Evolutionary conservation across 768 basidiomycete species (phyloP), one percentile per base, ranked within the genome.

Genomic region (Xerocomellus dryophilus): DNA sequence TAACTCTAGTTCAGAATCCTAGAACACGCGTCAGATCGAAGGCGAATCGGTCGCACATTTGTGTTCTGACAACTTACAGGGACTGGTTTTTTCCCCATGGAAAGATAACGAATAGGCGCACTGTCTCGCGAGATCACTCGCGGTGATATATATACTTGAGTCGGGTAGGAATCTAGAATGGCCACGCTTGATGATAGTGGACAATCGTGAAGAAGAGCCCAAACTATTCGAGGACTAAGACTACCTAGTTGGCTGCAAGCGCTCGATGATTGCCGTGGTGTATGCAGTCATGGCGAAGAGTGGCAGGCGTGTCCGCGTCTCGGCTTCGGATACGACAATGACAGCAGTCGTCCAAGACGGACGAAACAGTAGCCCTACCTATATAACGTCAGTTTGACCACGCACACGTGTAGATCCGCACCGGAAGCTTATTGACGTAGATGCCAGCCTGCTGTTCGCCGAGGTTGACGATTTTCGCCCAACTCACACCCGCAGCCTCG

Each of bases 71-170:
- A 1, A 47, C 61, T 59, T 17, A 65, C 57, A 23, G 48, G 47
- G 29, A 55, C 47, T 25, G 49, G 32, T 17, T 42, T 51, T 9
- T 48, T 25, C 20, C 55, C 52, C 4, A 72, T 71, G 5, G 75
- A 69, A 20, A 86, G 76, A 62, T 80, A 84, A 25, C 83, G 78
- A 20, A 84, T 56, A 4, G 84, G 82, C 6, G 82, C 75, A 47
- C 74, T 73, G 38, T 74, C 70, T 43, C 69, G 67, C 0, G 75
- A 51, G 7, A 73, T 62, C 9, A 71, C 66, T 9, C 44, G 57
- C 0, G 65, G 41, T 14, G 74, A 74, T 17, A 80, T 74, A 57
- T 85, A 86, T 5, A 72, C 68, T 11, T 77, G 75, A 15, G 72
- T 70, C 6, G 79, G 66, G 58, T 86, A 86, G 6, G 73, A 69